Conservation (phyloP, 768 basidiomycete genomes). For the Pisolithus orientalis region DNA sequence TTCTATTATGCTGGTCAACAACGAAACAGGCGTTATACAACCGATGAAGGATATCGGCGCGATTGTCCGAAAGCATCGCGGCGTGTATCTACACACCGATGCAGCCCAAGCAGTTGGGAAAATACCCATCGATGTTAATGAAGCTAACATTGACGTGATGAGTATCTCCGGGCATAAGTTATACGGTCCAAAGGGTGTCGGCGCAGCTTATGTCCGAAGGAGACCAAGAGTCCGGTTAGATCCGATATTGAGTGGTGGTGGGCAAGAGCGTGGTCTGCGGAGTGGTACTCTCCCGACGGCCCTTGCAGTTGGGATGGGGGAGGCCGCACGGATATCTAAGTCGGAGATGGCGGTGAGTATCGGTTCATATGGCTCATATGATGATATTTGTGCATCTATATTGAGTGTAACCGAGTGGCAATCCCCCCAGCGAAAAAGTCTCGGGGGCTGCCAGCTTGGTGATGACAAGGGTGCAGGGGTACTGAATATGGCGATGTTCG, state of each 20-base stretch:
- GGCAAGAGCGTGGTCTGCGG: conserved; percentile 92
- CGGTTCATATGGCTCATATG: conserved; percentile 19
- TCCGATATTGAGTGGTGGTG: conserved; percentile 92
- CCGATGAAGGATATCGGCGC: conserved; percentile 93
- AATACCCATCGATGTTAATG: conserved; percentile 88
- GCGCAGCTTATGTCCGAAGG: conserved; percentile 89
- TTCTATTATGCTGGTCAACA: conserved; percentile 98
- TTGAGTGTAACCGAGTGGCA: conserved; percentile 40
- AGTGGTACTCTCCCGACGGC: conserved; percentile 92
- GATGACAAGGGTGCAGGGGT: conserved; percentile 87
- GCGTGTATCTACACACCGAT: conserved; percentile 94
- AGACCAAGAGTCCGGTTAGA: conserved; percentile 90
- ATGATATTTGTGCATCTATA: conserved; percentile 43
- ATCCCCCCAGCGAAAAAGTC: conserved; percentile 7
- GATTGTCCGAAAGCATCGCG: conserved; percentile 78
- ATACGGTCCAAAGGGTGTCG: conserved; percentile 96
- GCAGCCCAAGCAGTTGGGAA: conserved; percentile 95
- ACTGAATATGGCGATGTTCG: conserved; percentile 45
- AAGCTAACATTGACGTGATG: conserved; percentile 92
- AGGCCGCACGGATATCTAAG: conserved; percentile 88
- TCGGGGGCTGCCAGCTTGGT: conserved; percentile 43
- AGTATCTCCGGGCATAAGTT: conserved; percentile 97
- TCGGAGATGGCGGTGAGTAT: conserved; percentile 86
- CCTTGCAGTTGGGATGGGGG: conserved; percentile 88
- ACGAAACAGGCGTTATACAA: conserved; percentile 98